Evolutionary conservation across 805 yeast genomes (phyloP).

Genomic region (Metschnikowia noctiluminum): DNA sequence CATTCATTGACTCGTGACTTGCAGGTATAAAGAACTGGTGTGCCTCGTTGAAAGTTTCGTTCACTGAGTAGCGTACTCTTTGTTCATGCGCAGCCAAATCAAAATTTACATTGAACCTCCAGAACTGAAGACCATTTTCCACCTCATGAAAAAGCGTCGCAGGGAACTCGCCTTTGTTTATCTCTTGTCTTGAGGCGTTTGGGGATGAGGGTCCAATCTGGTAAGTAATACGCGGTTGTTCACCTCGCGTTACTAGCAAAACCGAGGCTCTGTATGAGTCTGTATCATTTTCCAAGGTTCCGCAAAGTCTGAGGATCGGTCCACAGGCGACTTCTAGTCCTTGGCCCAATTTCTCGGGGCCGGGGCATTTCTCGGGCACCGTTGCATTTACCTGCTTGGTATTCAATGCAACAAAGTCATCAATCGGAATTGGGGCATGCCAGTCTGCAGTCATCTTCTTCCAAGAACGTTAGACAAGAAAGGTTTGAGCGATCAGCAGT

Average conservation of each 20-base stretch:
- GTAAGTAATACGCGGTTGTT: conserved; percentile 31
- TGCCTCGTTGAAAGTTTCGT: conserved; percentile 26
- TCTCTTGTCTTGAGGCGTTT: conserved; percentile 6
- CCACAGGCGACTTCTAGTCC: conserved; percentile 61
- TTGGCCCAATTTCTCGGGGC: conserved; percentile 21
- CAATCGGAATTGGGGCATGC: conserved; percentile 27
- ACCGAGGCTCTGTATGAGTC: conserved; percentile 65
- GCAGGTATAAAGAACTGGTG: conserved; percentile 66
- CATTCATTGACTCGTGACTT: conserved; percentile 64
- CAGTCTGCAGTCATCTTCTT: conserved; percentile 15
- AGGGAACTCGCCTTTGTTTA: conserved; percentile 42
- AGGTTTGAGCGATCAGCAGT: too few relatives aligned
- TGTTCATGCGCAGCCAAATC: conserved; percentile 51
- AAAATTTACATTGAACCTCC: conserved; percentile 60
- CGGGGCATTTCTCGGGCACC: conserved; percentile 32
- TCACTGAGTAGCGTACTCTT: conserved; percentile 58
- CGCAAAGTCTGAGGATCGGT: conserved; percentile 69
- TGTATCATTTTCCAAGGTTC: conserved; percentile 50
- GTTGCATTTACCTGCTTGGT: conserved; percentile 15
- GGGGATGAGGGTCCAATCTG: conserved; percentile 34
- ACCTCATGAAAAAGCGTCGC: conserved; percentile 43
- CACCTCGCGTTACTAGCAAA: conserved; percentile 57
- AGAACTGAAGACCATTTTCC: conserved; percentile 52
- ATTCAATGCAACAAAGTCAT: conserved; percentile 28
- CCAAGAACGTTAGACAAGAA: background rate